Evolutionary conservation across 2,329 filamentous ascomycete species (phyloP), one percentile per base, ranked within the genome.

Genomic region (Neofusicoccum cordaticola): DNA sequence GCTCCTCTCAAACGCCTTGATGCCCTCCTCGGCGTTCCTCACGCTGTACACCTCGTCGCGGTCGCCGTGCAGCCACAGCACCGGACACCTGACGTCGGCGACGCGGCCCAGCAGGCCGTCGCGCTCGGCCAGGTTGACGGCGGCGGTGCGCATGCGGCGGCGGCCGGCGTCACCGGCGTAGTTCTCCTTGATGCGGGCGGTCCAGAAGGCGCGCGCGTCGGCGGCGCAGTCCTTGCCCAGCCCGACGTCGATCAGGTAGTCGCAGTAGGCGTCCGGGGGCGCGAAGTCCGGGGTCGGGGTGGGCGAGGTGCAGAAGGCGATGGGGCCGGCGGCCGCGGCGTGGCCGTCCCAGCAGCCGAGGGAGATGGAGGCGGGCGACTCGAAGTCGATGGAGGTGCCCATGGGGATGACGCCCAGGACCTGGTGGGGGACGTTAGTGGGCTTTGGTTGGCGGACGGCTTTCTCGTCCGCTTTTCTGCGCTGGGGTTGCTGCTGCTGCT

Each of bases 381-480:
- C 83, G 63, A 73, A 79, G 71, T 84, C 82, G 71, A 85, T 75
- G 0, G 81, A 84, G 3, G 83, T 84, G 17, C 83, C 83, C 8
- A 85, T 72, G 0, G 81, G 82, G 22, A 85, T 79, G 61, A 85
- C 78, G 5, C 83, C 83, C 34, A 73, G 69, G 67, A 85, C 82
- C 81, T 84, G 63, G 34, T 37, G n/a, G 8, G 51, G 35, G 6
- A 7, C 15, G 37, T 41, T 4, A 42, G 37, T 41, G 7, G 37
- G 22, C 22, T 19, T 31, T 31, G 27, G 27, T 5, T 31, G 19
- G 19, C 2, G 19, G 27, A 37, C 12, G 35, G 35, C 35, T 37
- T 8, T 37, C 8, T 9, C 2, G 35, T 37, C 35, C 12, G 35
- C 8, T 12, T 37, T 2, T 37, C 35, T 39, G 22, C 3, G 22